Evolutionary conservation across 495 filamentous ascomycete genomes (phyloP).

Genomic region (Penicillium antarcticum): DNA sequence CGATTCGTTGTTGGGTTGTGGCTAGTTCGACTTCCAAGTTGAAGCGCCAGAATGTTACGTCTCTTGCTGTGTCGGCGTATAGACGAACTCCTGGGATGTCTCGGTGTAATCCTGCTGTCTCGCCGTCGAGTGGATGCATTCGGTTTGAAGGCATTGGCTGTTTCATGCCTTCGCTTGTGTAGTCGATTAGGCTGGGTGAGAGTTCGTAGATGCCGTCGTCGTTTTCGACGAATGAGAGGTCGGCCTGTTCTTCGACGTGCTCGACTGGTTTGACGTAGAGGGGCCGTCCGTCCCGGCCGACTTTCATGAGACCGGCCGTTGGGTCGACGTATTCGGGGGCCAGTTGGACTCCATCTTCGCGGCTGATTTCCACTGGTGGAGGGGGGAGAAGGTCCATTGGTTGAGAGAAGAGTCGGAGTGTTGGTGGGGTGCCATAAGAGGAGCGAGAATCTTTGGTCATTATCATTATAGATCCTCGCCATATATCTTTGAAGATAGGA

Average conservation of each 20-base stretch:
- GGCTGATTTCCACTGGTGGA: constrained; percentile 67
- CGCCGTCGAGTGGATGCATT: constrained; percentile 57
- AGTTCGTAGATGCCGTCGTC: constrained; percentile 78
- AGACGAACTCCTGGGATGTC: constrained; percentile 79
- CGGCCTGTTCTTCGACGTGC: constrained; percentile 65
- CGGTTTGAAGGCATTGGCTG: constrained; percentile 42
- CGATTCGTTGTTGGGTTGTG: constrained; percentile 73
- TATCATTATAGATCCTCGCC: constrained; percentile 92
- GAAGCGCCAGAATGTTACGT: constrained; percentile 96
- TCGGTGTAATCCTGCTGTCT: constrained; percentile 68
- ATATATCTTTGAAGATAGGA: constrained; percentile 64
- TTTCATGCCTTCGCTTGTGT: constrained; percentile 32
- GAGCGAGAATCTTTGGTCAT: constrained; percentile 82
- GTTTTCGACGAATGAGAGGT: constrained; percentile 72
- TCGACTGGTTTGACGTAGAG: constrained; percentile 86
- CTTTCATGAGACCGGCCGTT: constrained; percentile 79
- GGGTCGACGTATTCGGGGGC: constrained; percentile 84
- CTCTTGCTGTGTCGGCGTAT: constrained; percentile 78
- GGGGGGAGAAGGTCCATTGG: constrained; percentile 80
- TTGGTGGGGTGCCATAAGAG: constrained; percentile 74
- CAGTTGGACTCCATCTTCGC: constrained; percentile 56
- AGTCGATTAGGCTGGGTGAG: constrained; percentile 41
- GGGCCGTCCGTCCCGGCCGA: constrained; percentile 74
- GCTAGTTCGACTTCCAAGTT: constrained; percentile 86
- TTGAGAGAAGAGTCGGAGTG: constrained; percentile 78